phyloP scores from a whole-genome alignment of 148 eudicot genomes.

The Vaccinium vitisidaea region DNA sequence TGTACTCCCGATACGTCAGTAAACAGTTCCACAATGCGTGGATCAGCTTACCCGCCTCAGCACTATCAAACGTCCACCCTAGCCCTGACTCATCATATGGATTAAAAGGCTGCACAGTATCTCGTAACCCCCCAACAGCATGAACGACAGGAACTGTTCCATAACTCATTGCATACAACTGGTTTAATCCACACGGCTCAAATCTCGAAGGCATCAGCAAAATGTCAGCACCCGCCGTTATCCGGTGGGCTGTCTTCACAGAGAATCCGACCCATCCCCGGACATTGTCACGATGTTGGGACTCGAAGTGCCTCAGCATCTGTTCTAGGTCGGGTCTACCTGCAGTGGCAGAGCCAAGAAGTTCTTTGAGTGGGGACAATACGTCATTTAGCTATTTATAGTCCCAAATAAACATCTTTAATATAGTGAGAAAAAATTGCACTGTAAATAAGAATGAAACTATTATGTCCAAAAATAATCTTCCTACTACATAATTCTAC shows the following conservation, averaged over 20 bases:
- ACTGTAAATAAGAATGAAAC: neutral
- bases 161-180: conserved; percentile 88
- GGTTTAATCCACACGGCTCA: conserved; percentile 97
- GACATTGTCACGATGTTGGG: conserved; percentile 47
- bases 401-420: neutral
- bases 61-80: conserved; percentile 9
- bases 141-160: conserved; percentile 97
- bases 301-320: conserved; percentile 72
- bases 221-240: conserved; percentile 93
- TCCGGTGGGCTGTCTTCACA: conserved; percentile 79
- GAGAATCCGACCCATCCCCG: conserved; percentile 97
- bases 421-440: neutral
- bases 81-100: conserved; percentile 53
- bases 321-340: conserved; percentile 70
- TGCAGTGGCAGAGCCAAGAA: neutral
- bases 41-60: neutral
- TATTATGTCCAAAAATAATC: neutral
- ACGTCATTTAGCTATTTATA: neutral
- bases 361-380: neutral
- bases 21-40: conserved; percentile 76
- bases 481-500: neutral
- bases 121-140: conserved; percentile 93
- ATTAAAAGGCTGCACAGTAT: conserved; percentile 83
- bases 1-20: conserved; percentile 22
- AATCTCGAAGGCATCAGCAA: conserved; percentile 95